phyloP scores from a whole-genome alignment of 163 green algal genomes.

The Chlamydomonas reinhardtii region DNA sequence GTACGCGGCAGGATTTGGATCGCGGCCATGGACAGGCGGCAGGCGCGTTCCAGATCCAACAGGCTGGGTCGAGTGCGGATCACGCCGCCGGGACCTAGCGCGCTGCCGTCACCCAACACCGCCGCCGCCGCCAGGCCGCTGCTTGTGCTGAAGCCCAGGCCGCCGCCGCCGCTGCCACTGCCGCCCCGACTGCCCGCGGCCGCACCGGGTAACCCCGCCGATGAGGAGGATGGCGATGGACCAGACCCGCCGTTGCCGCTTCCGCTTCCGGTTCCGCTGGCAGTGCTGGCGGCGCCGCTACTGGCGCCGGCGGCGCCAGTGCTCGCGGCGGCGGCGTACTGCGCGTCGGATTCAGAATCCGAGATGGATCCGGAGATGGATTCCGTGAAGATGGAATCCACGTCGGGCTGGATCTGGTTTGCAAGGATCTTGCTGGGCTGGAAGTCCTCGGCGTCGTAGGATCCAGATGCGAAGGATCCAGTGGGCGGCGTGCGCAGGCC shows the following conservation, averaged over 20 bases:
- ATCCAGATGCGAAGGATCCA: background rate
- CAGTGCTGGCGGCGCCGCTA: background rate
- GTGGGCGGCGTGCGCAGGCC: background rate
- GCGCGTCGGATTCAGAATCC: slow-evolving; percentile 15
- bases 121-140: slow-evolving; percentile 15
- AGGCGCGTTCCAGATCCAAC: slow-evolving; percentile 38
- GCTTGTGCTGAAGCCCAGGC: no score
- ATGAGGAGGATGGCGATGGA: background rate
- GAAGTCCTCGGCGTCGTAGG: slow-evolving; percentile 21
- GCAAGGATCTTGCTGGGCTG: slow-evolving; percentile 43
- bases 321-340: slow-evolving; percentile 30
- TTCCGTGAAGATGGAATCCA: slow-evolving; percentile 5
- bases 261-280: background rate
- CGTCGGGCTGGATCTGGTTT: slow-evolving; percentile 4
- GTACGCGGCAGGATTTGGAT: slow-evolving; percentile 18
- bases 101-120: slow-evolving; percentile 11
- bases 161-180: no score
- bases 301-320: background rate
- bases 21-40: slow-evolving; percentile 28
- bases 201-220: background rate
- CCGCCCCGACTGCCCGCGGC: background rate
- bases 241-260: background rate
- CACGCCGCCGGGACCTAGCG: background rate
- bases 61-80: slow-evolving; percentile 21
- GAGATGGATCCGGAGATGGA: background rate